Percentiles rank a stretch among this genome's conserved stretches.
Conservation (phyloP, 441 rosid species). For the Kokia cookei region DNA sequence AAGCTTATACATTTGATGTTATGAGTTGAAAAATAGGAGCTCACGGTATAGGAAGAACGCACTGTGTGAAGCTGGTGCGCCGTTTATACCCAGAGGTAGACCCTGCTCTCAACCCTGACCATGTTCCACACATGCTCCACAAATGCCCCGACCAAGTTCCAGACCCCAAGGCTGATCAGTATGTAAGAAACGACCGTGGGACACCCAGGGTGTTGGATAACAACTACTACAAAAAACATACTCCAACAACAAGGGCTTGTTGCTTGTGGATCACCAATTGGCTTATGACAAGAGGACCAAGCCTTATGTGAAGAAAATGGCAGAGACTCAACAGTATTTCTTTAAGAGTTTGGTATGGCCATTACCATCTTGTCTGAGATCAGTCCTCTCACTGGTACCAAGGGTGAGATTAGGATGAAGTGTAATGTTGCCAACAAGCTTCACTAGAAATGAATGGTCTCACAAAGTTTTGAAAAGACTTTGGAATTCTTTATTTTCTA, state of each 20-base stretch:
- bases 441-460: slow-evolving; percentile 21
- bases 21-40: slow-evolving; percentile 35
- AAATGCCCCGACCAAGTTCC: slow-evolving; percentile 89
- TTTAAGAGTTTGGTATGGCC: slow-evolving; percentile 82
- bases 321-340: slow-evolving; percentile 80
- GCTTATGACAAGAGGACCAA: slow-evolving; percentile 78
- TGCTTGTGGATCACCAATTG: slow-evolving; percentile 83
- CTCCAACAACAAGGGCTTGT: slow-evolving; percentile 84
- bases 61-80: slow-evolving; percentile 87
- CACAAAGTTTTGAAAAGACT: too few relatives aligned
- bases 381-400: slow-evolving; percentile 76
- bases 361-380: slow-evolving; percentile 74
- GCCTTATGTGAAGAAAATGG: slow-evolving; percentile 90
- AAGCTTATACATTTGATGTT: too few relatives aligned
- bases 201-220: slow-evolving; percentile 89
- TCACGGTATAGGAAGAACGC: slow-evolving; percentile 91
- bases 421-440: slow-evolving; percentile 80
- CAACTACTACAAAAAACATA: slow-evolving; percentile 84
- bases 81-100: slow-evolving; percentile 86
- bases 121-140: slow-evolving; percentile 77
- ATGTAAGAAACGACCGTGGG: slow-evolving; percentile 94
- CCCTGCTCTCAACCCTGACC: slow-evolving; percentile 72
- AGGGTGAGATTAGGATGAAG: slow-evolving; percentile 39
- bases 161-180: slow-evolving; percentile 88
- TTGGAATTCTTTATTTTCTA: too few relatives aligned